Evolutionary conservation across 163 green algal species (phyloP).

Genomic region (Botryococcus braunii): DNA sequence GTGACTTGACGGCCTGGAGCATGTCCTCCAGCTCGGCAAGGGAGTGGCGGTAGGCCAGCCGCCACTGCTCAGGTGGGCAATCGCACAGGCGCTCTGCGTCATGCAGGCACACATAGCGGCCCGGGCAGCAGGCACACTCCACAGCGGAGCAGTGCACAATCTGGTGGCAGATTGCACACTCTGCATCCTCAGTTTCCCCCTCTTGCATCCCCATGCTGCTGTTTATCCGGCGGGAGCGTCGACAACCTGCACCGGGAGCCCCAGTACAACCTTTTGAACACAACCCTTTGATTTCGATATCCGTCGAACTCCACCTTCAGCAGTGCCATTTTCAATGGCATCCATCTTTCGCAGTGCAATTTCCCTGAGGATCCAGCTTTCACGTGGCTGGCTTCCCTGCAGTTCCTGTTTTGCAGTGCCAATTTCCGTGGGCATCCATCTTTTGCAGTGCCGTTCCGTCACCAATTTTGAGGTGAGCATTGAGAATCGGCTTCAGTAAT

Average conservation of each 20-base stretch:
- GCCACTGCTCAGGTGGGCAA: slow-evolving; percentile 33
- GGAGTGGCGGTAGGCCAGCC: slow-evolving; percentile 60
- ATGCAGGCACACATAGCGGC: slow-evolving; percentile 49
- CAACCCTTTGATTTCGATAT: no score
- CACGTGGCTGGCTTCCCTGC: no score
- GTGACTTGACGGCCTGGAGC: slow-evolving; percentile 1
- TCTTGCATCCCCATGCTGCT: slow-evolving; percentile 18
- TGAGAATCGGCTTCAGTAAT: no score
- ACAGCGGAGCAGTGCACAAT: slow-evolving; percentile 55
- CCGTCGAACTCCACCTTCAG: no score
- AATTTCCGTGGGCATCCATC: no score
- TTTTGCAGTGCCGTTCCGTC: no score
- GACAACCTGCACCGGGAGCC: slow-evolving; percentile 11
- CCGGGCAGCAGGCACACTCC: slow-evolving; percentile 54
- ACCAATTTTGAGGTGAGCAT: no score
- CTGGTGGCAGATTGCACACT: slow-evolving; percentile 65
- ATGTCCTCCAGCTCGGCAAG: slow-evolving; percentile 50
- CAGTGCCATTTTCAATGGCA: no score
- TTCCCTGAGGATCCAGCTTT: no score
- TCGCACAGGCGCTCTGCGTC: slow-evolving; percentile 62
- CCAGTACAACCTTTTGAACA: no score
- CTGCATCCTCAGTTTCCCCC: slow-evolving; percentile 39
- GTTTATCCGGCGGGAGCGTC: slow-evolving; percentile 5
- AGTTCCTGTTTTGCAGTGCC: no score
- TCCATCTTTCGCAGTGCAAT: no score